Conservation (phyloP, 2,329 filamentous ascomycete genomes). For the Aureobasidium zeae region DNA sequence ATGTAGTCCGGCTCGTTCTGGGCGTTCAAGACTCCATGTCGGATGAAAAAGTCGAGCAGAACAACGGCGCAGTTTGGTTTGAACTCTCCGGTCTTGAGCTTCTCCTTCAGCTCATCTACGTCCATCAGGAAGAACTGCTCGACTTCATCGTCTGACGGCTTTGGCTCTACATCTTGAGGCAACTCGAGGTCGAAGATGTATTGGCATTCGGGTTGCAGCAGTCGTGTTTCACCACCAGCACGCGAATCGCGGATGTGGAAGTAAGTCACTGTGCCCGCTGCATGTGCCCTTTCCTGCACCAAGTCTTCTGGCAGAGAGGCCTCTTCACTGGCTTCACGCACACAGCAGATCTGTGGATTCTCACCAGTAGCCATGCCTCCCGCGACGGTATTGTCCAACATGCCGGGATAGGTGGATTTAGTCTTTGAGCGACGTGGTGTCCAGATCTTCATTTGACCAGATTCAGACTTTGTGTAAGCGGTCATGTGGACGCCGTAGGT, state of each 20-base stretch:
- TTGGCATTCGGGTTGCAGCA: slow-evolving; percentile 84
- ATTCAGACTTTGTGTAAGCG: slow-evolving; percentile 50
- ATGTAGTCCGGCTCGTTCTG: slow-evolving; percentile 72
- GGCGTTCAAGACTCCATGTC: slow-evolving; percentile 68
- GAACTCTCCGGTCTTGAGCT: slow-evolving; percentile 64
- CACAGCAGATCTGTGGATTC: slow-evolving; percentile 66
- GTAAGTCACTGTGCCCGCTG: slow-evolving; percentile 70
- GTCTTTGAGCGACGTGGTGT: slow-evolving; percentile 63
- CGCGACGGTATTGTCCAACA: slow-evolving; percentile 91
- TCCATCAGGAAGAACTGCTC: slow-evolving; percentile 71
- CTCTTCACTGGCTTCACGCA: slow-evolving; percentile 84
- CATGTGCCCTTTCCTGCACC: slow-evolving; percentile 51
- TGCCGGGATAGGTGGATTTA: slow-evolving; percentile 83
- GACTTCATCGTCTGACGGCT: slow-evolving; percentile 81
- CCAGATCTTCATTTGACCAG: slow-evolving; percentile 65
- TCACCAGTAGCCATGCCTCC: slow-evolving; percentile 77
- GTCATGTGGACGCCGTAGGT: slow-evolving; percentile 75
- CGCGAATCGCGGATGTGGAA: slow-evolving; percentile 67
- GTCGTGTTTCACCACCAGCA: slow-evolving; percentile 68
- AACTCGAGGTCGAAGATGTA: slow-evolving; percentile 87
- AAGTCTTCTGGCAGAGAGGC: slow-evolving; percentile 65
- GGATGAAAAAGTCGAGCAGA: slow-evolving; percentile 79
- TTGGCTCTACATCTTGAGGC: slow-evolving; percentile 55
- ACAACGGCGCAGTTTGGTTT: slow-evolving; percentile 89
- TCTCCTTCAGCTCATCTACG: slow-evolving; percentile 63